phyloP scores from a whole-genome alignment of 208 protist genomes.

The Kentomonas sorsogonicus region DNA sequence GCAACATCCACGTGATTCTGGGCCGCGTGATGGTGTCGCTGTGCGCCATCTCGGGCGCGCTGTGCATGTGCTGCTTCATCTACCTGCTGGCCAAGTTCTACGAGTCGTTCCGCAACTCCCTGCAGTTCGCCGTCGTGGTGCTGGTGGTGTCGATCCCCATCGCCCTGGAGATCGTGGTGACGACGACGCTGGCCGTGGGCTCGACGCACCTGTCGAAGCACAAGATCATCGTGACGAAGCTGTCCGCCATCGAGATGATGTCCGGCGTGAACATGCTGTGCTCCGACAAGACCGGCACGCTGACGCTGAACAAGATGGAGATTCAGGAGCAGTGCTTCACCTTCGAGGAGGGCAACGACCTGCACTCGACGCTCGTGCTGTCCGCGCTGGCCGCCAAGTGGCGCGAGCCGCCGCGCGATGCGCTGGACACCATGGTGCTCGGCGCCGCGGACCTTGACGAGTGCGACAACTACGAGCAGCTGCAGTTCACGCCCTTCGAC shows the following conservation, averaged over 20 bases:
- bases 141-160: slow-evolving; percentile 93
- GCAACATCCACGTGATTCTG: slow-evolving; percentile 62
- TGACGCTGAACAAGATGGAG: slow-evolving; percentile 93
- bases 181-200: slow-evolving; percentile 87
- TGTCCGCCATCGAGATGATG: slow-evolving; percentile 91
- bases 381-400: slow-evolving; percentile 87
- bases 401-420: slow-evolving; percentile 84
- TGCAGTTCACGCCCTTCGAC: slow-evolving; percentile 65
- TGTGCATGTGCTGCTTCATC: slow-evolving; percentile 76
- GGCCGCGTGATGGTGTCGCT: slow-evolving; percentile 61
- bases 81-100: slow-evolving; percentile 72
- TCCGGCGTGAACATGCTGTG: slow-evolving; percentile 89
- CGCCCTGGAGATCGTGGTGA: slow-evolving; percentile 80
- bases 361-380: slow-evolving; percentile 54
- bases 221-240: slow-evolving; percentile 91
- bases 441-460: slow-evolving; percentile 63
- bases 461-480: slow-evolving; percentile 75
- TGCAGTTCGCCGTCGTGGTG: slow-evolving; percentile 82
- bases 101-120: slow-evolving; percentile 44
- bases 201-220: slow-evolving; percentile 89
- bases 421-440: slow-evolving; percentile 88
- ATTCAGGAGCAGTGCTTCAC: slow-evolving; percentile 73
- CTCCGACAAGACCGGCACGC: slow-evolving; percentile 94
- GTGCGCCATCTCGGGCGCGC: slow-evolving; percentile 45
- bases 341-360: slow-evolving; percentile 61